Conservation (phyloP, 495 filamentous ascomycete genomes). For the Penicillium odoratum region DNA sequence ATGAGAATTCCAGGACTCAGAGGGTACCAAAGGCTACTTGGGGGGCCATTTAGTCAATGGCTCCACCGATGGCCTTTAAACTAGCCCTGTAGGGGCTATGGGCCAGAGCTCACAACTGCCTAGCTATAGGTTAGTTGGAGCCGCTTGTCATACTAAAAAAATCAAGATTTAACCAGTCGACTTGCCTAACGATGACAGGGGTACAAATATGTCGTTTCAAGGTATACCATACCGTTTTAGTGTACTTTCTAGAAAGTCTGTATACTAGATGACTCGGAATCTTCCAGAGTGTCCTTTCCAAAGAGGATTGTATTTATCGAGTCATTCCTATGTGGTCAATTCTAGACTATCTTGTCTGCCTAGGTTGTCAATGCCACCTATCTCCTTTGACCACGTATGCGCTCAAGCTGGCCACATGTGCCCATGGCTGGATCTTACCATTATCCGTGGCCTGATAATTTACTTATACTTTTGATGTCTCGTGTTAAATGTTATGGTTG, state of each 20-base stretch:
- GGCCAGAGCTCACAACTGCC: background rate
- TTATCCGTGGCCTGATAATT: background rate
- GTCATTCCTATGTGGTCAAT: background rate
- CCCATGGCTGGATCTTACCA: background rate
- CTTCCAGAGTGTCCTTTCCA: background rate
- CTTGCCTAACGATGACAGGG: background rate
- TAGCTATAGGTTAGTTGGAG: background rate
- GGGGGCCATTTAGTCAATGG: background rate
- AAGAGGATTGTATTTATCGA: background rate
- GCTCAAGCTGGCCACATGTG: background rate
- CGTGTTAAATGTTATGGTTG: background rate
- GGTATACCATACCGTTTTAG: background rate
- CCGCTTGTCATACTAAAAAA: background rate
- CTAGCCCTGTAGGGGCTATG: no score
- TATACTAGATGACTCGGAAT: no score
- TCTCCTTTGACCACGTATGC: background rate
- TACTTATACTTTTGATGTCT: background rate
- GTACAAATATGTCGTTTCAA: background rate
- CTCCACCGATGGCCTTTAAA: background rate
- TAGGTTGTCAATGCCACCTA: background rate
- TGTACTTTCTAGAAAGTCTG: no score
- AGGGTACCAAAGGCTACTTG: no score
- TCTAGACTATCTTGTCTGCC: background rate
- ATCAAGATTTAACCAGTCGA: background rate
- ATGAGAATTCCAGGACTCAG: no score